phyloP scores from a whole-genome alignment of 2,329 filamentous ascomycete species.

The Bipolaris victoriae region DNA sequence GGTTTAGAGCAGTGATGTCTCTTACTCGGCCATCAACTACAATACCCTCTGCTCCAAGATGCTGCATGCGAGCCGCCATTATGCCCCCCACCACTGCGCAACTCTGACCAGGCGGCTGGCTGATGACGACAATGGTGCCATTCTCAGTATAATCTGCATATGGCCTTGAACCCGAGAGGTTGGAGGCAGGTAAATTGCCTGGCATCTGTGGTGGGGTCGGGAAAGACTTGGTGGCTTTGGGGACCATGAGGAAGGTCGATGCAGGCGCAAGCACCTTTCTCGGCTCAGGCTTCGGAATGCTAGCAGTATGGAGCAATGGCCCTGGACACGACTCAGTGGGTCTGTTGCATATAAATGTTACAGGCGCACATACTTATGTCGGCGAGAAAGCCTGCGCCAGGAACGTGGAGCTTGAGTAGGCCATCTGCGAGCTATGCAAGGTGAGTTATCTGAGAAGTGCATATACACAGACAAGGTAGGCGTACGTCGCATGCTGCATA shows the following conservation, averaged over 20 bases:
- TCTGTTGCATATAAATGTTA: not conserved
- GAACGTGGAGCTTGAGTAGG: slow-evolving; percentile 70
- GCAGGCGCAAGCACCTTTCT: slow-evolving; percentile 58
- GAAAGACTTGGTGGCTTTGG: slow-evolving; percentile 59
- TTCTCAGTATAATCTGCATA: slow-evolving; percentile 70
- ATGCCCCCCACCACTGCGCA: slow-evolving; percentile 80
- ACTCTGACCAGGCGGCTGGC: slow-evolving; percentile 67
- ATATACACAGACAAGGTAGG: not conserved
- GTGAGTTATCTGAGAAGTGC: slow-evolving; percentile 16
- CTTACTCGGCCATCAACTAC: slow-evolving; percentile 72
- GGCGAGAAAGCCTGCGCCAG: slow-evolving; percentile 69
- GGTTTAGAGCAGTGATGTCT: slow-evolving; percentile 67
- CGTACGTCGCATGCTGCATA: slow-evolving; percentile 47
- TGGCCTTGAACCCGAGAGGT: slow-evolving; percentile 56
- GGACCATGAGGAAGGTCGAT: slow-evolving; percentile 67
- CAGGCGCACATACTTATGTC: slow-evolving; percentile 61
- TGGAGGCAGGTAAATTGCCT: slow-evolving; percentile 36
- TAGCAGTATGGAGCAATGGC: slow-evolving; percentile 34
- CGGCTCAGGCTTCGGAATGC: slow-evolving; percentile 22
- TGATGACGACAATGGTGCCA: slow-evolving; percentile 68
- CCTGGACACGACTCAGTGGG: slow-evolving; percentile 19
- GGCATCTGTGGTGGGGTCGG: slow-evolving; percentile 41
- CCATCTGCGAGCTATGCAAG: slow-evolving; percentile 64
- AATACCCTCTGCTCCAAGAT: slow-evolving; percentile 64
- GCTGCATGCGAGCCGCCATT: slow-evolving; percentile 72